Evolutionary conservation across 169 alveolate species (phyloP).

Genomic region (Miamiensis avidus): DNA sequence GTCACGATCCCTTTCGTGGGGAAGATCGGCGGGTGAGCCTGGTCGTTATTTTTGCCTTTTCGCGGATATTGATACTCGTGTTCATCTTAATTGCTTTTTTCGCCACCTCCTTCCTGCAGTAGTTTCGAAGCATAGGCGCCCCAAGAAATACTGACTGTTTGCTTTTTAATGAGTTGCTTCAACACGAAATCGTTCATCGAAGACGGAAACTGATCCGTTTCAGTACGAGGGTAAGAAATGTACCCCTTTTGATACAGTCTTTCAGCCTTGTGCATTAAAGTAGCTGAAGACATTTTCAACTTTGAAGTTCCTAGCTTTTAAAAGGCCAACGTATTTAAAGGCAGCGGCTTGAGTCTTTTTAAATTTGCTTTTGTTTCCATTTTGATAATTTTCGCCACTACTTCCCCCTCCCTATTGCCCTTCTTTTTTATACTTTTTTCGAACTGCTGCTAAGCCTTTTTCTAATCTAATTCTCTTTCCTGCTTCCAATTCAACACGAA

Average conservation of each 20-base stretch:
- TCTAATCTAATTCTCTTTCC: background rate
- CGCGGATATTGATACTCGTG: slow-evolving; percentile 74
- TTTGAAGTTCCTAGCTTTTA: slow-evolving; percentile 3
- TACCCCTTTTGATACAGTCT: slow-evolving; percentile 91
- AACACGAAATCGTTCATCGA: slow-evolving; percentile 81
- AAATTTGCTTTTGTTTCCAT: slow-evolving; percentile 52
- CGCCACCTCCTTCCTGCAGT: slow-evolving; percentile 16
- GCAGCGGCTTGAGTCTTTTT: slow-evolving; percentile 83
- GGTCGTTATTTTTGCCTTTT: slow-evolving; percentile 93
- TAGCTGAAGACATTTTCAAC: slow-evolving; percentile 84
- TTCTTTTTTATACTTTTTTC: slow-evolving; percentile 53
- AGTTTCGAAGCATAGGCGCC: slow-evolving; percentile 91
- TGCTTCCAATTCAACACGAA: background rate
- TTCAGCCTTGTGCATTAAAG: slow-evolving; percentile 97
- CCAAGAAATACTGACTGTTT: slow-evolving; percentile 78
- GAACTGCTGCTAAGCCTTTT: background rate
- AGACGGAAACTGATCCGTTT: slow-evolving; percentile 95
- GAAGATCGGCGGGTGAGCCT: slow-evolving; percentile 99
- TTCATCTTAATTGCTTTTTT: background rate
- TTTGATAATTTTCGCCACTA: slow-evolving; percentile 27
- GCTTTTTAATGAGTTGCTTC: slow-evolving; percentile 71
- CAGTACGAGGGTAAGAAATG: slow-evolving; percentile 99
- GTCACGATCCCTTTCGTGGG: slow-evolving; percentile 93
- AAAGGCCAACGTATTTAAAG: slow-evolving; percentile 80
- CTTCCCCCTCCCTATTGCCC: slow-evolving; percentile 9